Conservation (phyloP, 495 filamentous ascomycete species). For the Lasiosphaeria hispida region DNA sequence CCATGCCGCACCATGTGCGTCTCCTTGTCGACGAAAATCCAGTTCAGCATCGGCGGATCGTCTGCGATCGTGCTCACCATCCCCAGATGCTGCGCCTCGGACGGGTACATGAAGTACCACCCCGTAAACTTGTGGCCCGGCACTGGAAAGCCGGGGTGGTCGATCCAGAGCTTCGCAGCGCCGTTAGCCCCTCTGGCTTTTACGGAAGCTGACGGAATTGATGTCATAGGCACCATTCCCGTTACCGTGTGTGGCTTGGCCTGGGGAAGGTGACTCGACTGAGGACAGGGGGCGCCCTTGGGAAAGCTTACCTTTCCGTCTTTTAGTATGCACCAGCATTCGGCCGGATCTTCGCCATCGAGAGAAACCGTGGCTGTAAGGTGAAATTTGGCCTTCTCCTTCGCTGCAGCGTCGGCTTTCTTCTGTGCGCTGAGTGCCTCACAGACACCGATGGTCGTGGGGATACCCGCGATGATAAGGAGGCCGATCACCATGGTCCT, state of each 20-base stretch:
- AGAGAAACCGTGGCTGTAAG: constrained; percentile 45
- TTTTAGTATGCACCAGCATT: constrained; percentile 41
- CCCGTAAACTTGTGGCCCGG: constrained; percentile 56
- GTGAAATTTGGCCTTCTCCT: constrained; percentile 52
- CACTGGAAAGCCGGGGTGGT: constrained; percentile 42
- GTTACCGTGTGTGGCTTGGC: not conserved
- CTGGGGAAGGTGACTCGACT: not conserved
- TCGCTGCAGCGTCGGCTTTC: constrained; percentile 45
- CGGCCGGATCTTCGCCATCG: constrained; percentile 36
- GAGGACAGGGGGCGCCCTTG: not conserved
- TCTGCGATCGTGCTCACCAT: constrained; percentile 57
- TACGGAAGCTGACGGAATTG: not conserved
- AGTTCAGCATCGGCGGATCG: constrained; percentile 62
- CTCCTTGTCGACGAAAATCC: constrained; percentile 61
- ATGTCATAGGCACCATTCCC: constrained; percentile 12
- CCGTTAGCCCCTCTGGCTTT: constrained; percentile 2
- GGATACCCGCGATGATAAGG: constrained; percentile 45
- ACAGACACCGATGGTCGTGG: constrained; percentile 50
- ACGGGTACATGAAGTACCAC: constrained; percentile 60
- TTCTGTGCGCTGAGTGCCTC: constrained; percentile 52
- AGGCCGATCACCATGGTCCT: constrained; percentile 43
- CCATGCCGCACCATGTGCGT: constrained; percentile 56
- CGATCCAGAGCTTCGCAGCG: constrained; percentile 41
- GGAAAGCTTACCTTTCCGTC: constrained; percentile 41
- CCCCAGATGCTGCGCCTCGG: constrained; percentile 52